phyloP scores from a whole-genome alignment of 148 eudicot genomes.

The Cornus suecica region DNA sequence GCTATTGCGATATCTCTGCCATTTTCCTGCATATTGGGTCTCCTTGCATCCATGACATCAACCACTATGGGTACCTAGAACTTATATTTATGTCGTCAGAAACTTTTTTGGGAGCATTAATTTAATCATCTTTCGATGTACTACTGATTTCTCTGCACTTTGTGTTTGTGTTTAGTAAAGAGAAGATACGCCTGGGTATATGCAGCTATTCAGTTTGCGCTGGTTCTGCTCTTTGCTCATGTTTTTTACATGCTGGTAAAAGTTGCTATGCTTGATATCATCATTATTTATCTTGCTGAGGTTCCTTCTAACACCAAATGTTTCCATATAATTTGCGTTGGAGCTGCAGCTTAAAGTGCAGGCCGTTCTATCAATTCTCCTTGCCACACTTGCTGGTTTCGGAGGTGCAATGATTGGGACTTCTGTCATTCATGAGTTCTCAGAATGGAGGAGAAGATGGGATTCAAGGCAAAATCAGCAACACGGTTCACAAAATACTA shows the following conservation, averaged over 20 bases:
- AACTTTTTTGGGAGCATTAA: not conserved
- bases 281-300: not conserved
- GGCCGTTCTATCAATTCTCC: conserved; percentile 68
- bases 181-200: conserved; percentile 82
- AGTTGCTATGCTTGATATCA: conserved; percentile 5
- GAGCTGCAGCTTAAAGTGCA: conserved; percentile 61
- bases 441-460: conserved; percentile 40
- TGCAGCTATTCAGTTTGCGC: conserved; percentile 61
- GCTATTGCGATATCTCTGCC: conserved; percentile 97
- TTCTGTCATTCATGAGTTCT: conserved; percentile 48
- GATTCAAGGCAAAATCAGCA: conserved; percentile 24
- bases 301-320: not conserved
- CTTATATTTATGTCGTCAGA: conserved; percentile 4
- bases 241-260: conserved; percentile 67
- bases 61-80: conserved; percentile 80
- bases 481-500: conserved; percentile 20
- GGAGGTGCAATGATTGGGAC: conserved; percentile 75
- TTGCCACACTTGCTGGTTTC: conserved; percentile 85
- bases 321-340: conserved; percentile 7
- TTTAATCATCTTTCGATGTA: not conserved
- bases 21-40: conserved; percentile 93
- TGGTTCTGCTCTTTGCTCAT: conserved; percentile 76
- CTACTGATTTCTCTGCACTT: conserved; percentile 15
- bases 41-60: conserved; percentile 90
- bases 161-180: conserved; percentile 40